Base-by-base conservation (phyloP, 2,329 filamentous ascomycete genomes). In the Fusarium sp. region DNA sequence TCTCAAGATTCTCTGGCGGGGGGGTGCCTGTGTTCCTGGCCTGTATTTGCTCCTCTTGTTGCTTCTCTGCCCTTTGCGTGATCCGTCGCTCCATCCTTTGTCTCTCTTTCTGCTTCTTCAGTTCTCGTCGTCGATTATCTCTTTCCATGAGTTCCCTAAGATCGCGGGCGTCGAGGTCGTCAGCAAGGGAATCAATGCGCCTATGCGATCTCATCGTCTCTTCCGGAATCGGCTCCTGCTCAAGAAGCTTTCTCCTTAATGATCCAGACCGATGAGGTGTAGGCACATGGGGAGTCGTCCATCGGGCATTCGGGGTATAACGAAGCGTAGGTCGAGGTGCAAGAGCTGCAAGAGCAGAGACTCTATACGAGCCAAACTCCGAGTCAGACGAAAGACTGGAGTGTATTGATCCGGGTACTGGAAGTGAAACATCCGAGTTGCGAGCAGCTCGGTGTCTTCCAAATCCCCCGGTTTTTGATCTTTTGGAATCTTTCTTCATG, bases 91-190 rank as follows among this genome's bases (percentile, higher is more conserved):
- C 90, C 30, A 91, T 82, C 71, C 88, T 90, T 70, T 94, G 90
- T 70, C 91, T 89, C 28, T 95, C 92, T 41, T 87, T 87, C 64
- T 88, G 85, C 59, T 88, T 89, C 82, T 93, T 95, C 79, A 91
- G 90, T 74, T 97, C 93, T 72, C 89, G 90, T 64, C 96, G 89
- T 77, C 95, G 90, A 73, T 91, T 88, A 78, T 99, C 96, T 67
- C 96, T 87, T 77, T 99, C 96, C 89, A 99, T 92, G 35, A 98
- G 86, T 79, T 97, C 93, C 65, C 95, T 89, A 42, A 99, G 81
- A 75, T 94, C 95, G 58, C 92, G 90, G 7, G 96, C 93, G 82
- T 94, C 94, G 61, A 99, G 86, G 66, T 93, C 92, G 79, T 98
- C 93, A 28, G 95, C 96, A 48, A 98, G 83, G 81, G 93, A 83